Percentiles rank a stretch among this genome's conserved stretches.
Conservation (phyloP, 2,329 filamentous ascomycete genomes). For the Fusarium verrucosum region DNA sequence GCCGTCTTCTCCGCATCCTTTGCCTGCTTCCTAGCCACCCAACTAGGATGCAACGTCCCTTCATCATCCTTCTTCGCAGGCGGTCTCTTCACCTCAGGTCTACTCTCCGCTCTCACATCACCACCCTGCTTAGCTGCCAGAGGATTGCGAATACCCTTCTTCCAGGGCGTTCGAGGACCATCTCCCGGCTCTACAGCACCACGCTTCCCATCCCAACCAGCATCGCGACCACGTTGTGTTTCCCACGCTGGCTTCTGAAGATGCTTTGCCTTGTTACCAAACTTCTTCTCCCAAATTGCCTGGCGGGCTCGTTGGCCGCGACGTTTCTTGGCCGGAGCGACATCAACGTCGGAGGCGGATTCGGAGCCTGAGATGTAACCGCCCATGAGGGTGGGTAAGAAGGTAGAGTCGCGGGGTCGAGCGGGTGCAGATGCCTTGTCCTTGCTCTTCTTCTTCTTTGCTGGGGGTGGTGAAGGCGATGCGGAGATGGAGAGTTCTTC, state of each 20-base stretch:
- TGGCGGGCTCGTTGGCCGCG: conserved; percentile 81
- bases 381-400: conserved; percentile 79
- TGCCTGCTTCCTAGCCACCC: conserved; percentile 70
- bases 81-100: conserved; percentile 25
- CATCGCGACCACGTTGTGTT: conserved; percentile 52
- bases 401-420: conserved; percentile 60
- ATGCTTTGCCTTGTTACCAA: conserved; percentile 75
- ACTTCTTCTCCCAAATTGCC: conserved; percentile 84
- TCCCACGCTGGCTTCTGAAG: conserved; percentile 53
- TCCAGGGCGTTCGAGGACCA: conserved; percentile 59
- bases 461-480: conserved; percentile 49
- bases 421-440: conserved; percentile 11
- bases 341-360: conserved; percentile 72
- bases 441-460: conserved; percentile 50
- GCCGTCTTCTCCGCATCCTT: conserved; percentile 65
- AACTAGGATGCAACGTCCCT: conserved; percentile 69
- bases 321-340: conserved; percentile 72
- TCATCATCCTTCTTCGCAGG: conserved; percentile 57
- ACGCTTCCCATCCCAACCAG: conserved; percentile 67
- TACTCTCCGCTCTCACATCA: not conserved
- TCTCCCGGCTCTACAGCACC: conserved; percentile 61
- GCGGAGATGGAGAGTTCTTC: conserved; percentile 43
- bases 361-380: conserved; percentile 83
- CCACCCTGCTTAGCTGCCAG: conserved; percentile 34
- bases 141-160: conserved; percentile 58